Conservation (phyloP, 2,329 filamentous ascomycete species). For the Waltergamsia citrina region DNA sequence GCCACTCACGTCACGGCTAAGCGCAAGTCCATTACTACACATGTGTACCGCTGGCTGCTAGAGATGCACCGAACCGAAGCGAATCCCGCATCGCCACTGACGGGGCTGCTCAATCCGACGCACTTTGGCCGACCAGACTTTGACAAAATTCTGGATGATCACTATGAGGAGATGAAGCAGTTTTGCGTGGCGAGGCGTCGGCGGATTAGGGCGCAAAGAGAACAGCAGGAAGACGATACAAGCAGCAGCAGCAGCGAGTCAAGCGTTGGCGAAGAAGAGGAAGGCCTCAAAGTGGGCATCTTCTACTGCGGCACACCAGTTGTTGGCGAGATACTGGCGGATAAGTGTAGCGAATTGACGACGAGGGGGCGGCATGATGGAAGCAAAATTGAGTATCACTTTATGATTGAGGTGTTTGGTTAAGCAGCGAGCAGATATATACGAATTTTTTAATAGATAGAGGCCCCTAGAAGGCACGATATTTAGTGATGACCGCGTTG, state of each 20-base stretch:
- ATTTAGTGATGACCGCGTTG: background rate
- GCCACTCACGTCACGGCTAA: conserved; percentile 48
- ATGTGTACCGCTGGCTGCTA: conserved; percentile 46
- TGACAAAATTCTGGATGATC: conserved; percentile 37
- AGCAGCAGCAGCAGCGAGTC: conserved; percentile 1
- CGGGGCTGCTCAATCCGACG: conserved; percentile 41
- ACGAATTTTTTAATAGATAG: too few relatives aligned
- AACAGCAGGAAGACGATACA: conserved; percentile 1
- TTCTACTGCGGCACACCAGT: conserved; percentile 48
- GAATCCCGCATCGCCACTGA: conserved; percentile 41
- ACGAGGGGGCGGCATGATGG: conserved; percentile 39
- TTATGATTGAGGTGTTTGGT: conserved; percentile 49
- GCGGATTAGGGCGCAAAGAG: conserved; percentile 1
- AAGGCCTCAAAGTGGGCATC: conserved; percentile 38
- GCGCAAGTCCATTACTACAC: conserved; percentile 39
- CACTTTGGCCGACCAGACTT: conserved; percentile 47
- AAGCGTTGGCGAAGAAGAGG: conserved; percentile 11
- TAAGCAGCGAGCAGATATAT: conserved; percentile 13
- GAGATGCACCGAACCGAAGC: conserved; percentile 43
- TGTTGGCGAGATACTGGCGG: conserved; percentile 45
- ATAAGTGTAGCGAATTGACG: conserved; percentile 41
- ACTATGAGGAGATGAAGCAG: conserved; percentile 42
- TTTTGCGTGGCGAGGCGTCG: conserved; percentile 15
- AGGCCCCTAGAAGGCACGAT: too few relatives aligned
- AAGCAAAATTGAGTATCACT: conserved; percentile 43